Evolutionary conservation across 129 eudicot species (phyloP).

Genomic region (Scalesia atractyloides): DNA sequence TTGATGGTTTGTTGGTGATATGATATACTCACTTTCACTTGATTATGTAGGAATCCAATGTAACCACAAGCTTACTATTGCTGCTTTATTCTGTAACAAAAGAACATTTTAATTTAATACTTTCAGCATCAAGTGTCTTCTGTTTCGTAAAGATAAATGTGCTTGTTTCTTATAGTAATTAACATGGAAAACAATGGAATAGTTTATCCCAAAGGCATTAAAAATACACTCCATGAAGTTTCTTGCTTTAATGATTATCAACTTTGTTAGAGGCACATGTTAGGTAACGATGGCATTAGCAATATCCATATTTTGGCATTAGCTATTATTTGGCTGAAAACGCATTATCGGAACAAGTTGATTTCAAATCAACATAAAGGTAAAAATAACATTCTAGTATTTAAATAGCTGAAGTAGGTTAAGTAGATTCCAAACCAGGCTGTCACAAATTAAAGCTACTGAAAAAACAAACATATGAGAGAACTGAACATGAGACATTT

Average conservation of each 20-base stretch:
- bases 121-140: neutral
- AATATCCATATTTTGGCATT: too few relatives aligned
- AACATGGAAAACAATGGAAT: neutral
- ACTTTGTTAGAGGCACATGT: neutral
- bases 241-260: neutral
- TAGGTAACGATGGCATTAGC: neutral
- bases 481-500: neutral
- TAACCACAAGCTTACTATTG: neutral
- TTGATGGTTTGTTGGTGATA: neutral
- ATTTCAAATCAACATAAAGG: neutral
- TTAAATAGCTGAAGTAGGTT: neutral
- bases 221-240: neutral
- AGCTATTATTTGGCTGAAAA: too few relatives aligned
- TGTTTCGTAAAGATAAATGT: neutral
- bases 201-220: neutral
- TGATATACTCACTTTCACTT: constrained; percentile 5
- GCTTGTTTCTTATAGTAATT: neutral
- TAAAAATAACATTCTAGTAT: neutral
- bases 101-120: neutral
- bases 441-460: neutral
- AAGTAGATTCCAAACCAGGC: neutral
- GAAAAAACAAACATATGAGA: neutral
- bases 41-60: neutral
- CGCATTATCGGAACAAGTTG: too few relatives aligned
- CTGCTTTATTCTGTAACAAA: constrained; percentile 5